Base-by-base conservation (phyloP, 2,329 filamentous ascomycete species). In the Pseudogymnoascus destructans region DNA sequence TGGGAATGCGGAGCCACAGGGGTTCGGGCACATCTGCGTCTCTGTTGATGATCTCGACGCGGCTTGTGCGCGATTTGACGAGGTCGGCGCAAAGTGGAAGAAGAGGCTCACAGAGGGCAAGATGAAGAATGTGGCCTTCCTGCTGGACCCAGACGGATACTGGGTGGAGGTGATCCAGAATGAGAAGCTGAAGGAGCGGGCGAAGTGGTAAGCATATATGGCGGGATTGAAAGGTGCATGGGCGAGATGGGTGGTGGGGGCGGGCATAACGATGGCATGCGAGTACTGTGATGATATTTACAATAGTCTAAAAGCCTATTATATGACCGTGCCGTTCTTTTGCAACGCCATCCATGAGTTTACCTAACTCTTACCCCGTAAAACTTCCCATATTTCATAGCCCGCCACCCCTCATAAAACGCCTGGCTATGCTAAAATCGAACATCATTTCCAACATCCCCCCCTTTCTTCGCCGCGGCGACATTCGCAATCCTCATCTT, bases 81-180 rank as follows among this genome's bases (percentile, higher is more conserved):
- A 82, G 59, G 75, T 88, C 68, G 80, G 85, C 6, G 86, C 91
- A 59, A 83, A 79, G 72, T 96, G 89, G 87, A 95, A 95, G 82
- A 96, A 96, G 82, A 79, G 87, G 62, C 77, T 95, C 61, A 93
- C 88, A 1, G 91, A 96, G 61, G 91, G 90, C 1, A 76, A 79
- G 57, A 95, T 95, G 90, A 91, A 87, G 78, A 88, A 93, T 63
- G 84, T 96, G 57, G 91, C 91, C 0, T 96, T 96, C 69, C 73
- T 96, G 36, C 75, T 95, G 57, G 91, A 91, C 65, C 89, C 89
- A 0, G 89, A 95, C 72, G 80, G 79, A 46, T 95, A 93, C 73
- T 93, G 87, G 87, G 78, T 88, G 55, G 81, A 85, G 73, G 68
- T 84, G 66, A 77, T 95, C 52, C 87, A 95, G 75, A 95, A 95